phyloP scores from a whole-genome alignment of 305 asterid species.

The Lippia alba region DNA sequence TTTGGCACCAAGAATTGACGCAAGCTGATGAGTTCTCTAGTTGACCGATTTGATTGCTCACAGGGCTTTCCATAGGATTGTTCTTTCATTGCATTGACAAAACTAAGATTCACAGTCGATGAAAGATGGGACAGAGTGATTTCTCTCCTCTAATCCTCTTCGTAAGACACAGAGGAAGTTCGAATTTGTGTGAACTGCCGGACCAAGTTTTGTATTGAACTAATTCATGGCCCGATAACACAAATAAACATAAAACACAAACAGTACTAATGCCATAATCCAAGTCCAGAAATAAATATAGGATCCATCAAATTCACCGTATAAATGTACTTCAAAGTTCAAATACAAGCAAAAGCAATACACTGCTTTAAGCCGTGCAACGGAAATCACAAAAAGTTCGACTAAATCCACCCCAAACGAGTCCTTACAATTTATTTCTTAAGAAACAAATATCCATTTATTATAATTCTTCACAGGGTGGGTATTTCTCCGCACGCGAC shows the following conservation, averaged over 20 bases:
- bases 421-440: constrained; percentile 35
- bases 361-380: neutral
- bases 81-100: no score
- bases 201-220: no score
- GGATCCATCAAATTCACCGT: constrained; percentile 21
- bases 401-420: constrained; percentile 26
- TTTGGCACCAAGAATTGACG: no score
- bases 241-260: neutral
- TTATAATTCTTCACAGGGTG: constrained; percentile 23
- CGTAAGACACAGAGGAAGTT: no score
- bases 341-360: constrained; percentile 27
- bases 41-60: no score
- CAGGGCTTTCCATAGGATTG: no score
- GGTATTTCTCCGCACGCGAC: constrained; percentile 22
- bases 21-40: no score
- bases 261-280: neutral
- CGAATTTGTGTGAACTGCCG: no score
- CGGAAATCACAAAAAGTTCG: neutral
- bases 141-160: no score
- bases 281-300: neutral
- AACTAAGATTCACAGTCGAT: no score
- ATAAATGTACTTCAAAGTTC: constrained; percentile 20
- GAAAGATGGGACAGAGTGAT: no score
- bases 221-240: no score
- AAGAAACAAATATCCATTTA: constrained; percentile 33